Evolutionary conservation across 345 rosid species (phyloP).

Genomic region (Pistacia atlantica): DNA sequence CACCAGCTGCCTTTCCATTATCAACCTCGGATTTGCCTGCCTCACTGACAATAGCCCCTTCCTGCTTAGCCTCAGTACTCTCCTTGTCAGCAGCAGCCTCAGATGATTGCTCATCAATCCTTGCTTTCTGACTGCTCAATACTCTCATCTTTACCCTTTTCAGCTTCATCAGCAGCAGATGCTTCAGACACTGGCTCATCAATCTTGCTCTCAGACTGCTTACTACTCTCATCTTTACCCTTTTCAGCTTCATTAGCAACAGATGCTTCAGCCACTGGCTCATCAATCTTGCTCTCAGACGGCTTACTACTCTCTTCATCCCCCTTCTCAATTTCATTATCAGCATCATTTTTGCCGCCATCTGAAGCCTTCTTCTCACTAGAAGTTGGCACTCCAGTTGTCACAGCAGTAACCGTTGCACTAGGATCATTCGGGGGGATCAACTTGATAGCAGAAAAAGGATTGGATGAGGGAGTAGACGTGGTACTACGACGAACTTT

Average conservation of each 20-base stretch:
- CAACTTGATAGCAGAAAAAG: slow-evolving; percentile 79
- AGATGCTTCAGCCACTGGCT: slow-evolving; percentile 25
- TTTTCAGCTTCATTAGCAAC: slow-evolving; percentile 21
- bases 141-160: slow-evolving; percentile 16
- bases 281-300: slow-evolving; percentile 29
- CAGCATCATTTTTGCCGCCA: slow-evolving; percentile 20
- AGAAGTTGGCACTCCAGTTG: slow-evolving; percentile 33
- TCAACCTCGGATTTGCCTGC: slow-evolving; percentile 39
- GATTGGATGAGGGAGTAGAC: slow-evolving; percentile 61
- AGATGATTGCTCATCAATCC: slow-evolving; percentile 28
- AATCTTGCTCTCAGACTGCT: slow-evolving; percentile 25
- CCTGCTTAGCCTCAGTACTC: slow-evolving; percentile 28
- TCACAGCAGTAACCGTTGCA: slow-evolving; percentile 29
- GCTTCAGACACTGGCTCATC: slow-evolving; percentile 31
- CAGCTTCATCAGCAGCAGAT: slow-evolving; percentile 12
- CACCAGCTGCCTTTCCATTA: slow-evolving; percentile 38
- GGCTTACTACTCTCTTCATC: slow-evolving; percentile 27
- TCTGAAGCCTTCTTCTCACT: slow-evolving; percentile 32
- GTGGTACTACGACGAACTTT: slow-evolving; percentile 64
- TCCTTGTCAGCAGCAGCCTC: slow-evolving; percentile 29
- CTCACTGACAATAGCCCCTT: slow-evolving; percentile 33
- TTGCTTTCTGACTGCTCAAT: slow-evolving; percentile 24
- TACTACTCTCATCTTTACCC: slow-evolving; percentile 23
- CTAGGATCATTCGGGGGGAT: slow-evolving; percentile 47
- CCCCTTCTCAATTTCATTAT: slow-evolving; percentile 22